phyloP scores from a whole-genome alignment of 1,284 basidiomycete genomes.

The Psilocybe mexicana region DNA sequence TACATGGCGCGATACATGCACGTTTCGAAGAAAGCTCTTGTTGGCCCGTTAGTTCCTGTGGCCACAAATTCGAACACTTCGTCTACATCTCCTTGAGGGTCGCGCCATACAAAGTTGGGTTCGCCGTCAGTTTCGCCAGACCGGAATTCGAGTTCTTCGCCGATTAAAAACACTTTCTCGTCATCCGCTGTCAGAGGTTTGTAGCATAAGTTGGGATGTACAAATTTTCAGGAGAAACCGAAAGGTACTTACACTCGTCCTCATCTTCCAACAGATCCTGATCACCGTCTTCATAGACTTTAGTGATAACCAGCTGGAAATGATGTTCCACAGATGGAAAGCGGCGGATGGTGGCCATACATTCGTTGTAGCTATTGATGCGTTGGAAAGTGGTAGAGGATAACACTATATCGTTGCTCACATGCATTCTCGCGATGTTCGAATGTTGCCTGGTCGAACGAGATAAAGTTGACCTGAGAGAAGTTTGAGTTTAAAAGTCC shows the following conservation, averaged over 20 bases:
- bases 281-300: slow-evolving; percentile 95
- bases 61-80: slow-evolving; percentile 85
- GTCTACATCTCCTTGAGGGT: slow-evolving; percentile 80
- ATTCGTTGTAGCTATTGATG: slow-evolving; percentile 83
- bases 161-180: slow-evolving; percentile 90
- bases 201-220: neutral
- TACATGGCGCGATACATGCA: slow-evolving; percentile 95
- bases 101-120: slow-evolving; percentile 86
- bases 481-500: slow-evolving; percentile 5
- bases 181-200: slow-evolving; percentile 66
- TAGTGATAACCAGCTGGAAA: slow-evolving; percentile 95
- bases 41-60: slow-evolving; percentile 79
- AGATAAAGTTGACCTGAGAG: slow-evolving; percentile 82
- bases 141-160: slow-evolving; percentile 84
- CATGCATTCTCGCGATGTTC: slow-evolving; percentile 97
- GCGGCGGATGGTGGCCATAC: slow-evolving; percentile 92
- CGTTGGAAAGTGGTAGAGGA: neutral
- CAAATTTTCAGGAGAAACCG: neutral
- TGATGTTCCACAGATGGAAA: slow-evolving; percentile 81
- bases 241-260: slow-evolving; percentile 78
- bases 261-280: slow-evolving; percentile 93
- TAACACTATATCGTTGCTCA: slow-evolving; percentile 43
- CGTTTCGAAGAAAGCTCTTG: slow-evolving; percentile 86
- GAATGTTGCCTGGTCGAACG: slow-evolving; percentile 87
- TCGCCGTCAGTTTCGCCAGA: slow-evolving; percentile 79